Evolutionary conservation across 192 early-diverging fungal species (phyloP).

Genomic region (Geosiphon pyriformis): DNA sequence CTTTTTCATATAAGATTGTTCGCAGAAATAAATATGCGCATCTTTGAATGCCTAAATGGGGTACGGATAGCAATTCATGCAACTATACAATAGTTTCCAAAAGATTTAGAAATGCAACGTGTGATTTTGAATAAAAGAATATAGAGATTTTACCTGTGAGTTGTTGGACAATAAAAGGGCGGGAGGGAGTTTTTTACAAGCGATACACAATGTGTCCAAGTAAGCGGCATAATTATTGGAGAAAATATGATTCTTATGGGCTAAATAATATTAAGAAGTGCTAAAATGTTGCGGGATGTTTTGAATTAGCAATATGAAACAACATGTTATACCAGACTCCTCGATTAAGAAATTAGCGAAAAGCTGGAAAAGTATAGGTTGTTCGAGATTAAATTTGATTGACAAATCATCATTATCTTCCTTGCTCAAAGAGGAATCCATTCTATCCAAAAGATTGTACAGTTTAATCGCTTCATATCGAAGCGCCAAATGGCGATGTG

Average conservation of each 20-base stretch:
- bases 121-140: no score
- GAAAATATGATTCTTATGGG: slow-evolving; percentile 2
- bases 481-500: background rate
- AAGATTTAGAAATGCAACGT: no score
- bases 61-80: slow-evolving; percentile 20
- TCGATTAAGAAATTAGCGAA: background rate
- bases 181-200: background rate
- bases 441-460: background rate
- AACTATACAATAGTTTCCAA: slow-evolving; percentile 29
- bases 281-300: no score
- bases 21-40: slow-evolving; percentile 33
- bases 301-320: background rate
- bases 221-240: slow-evolving; percentile 13
- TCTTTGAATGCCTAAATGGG: slow-evolving; percentile 38
- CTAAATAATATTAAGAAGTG: slow-evolving; percentile 4
- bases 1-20: slow-evolving; percentile 16
- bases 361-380: background rate
- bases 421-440: background rate
- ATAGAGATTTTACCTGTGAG: background rate
- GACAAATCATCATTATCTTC: background rate
- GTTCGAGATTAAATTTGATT: background rate
- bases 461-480: slow-evolving; percentile 21
- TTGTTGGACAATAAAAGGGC: background rate
- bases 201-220: slow-evolving; percentile 9
- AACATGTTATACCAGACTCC: slow-evolving; percentile 6